Evolutionary conservation across 805 yeast genomes (phyloP), one percentile per base, ranked within the genome.

Genomic region (Babjeviella inositovora): DNA sequence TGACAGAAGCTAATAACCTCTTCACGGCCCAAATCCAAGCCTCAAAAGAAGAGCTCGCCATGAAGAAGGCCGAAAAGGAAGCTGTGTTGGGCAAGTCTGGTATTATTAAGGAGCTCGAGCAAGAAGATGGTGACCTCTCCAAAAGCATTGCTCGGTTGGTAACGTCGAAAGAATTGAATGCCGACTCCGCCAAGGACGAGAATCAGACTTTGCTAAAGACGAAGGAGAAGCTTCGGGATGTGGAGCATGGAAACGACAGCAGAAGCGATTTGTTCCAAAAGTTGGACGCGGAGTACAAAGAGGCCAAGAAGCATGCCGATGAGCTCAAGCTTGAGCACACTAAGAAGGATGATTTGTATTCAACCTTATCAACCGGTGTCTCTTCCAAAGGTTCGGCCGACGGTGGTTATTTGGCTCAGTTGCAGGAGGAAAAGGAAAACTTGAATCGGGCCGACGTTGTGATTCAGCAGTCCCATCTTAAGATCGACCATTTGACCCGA

Each of bases 311-410:
- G 1, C 38, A 47, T n/a, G 48, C 76, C 12, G 50, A 45, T 3
- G 38, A 41, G 1, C 32, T 69, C 25, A 70, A 68, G 29, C 53
- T 49, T 5, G 55, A 57, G 8, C 55, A 62, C 22, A 51, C 55
- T 16, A 60, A 55, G 28, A 80, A 77, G 34, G 87, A 80, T 35
- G 95, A 85, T 30, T 55, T 85, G 7, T 48, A 81, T 7, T 76
- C 90, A 0, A 73, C 92, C 1, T 54, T 85, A 19, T 70, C 84
- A 0, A 81, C 94, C 0, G 95, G 96, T 36, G 71, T 85, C n/a
- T 77, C 94, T 0, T 67, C 92, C 0, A 71, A 67, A 28, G 94
- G 92, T 25, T 58, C 54, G 17, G 53, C 72, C 1, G 75, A 72
- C 35, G 72, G 77, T 16, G 95, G 95, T 6, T 85, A 80, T 44